phyloP scores from a whole-genome alignment of 1,284 basidiomycete genomes.

The Cryptococcus floricola region DNA sequence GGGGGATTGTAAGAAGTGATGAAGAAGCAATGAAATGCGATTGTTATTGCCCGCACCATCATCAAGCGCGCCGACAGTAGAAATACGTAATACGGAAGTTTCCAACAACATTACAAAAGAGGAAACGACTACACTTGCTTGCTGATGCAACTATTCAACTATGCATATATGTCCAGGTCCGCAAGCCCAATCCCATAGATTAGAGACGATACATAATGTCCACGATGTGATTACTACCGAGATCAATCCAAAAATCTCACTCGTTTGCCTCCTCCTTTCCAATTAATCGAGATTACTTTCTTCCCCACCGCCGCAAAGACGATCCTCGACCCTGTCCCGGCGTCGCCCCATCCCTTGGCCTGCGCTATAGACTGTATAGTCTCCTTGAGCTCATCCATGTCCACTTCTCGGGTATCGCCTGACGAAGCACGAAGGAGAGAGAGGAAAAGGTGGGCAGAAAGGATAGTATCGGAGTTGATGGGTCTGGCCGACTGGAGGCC shows the following conservation, averaged over 20 bases:
- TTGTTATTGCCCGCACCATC: too few relatives aligned
- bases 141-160: too few relatives aligned
- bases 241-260: conserved; percentile 27
- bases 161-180: too few relatives aligned
- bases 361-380: conserved; percentile 24
- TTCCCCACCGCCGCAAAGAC: conserved; percentile 39
- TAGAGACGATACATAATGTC: not conserved
- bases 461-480: conserved; percentile 36
- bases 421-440: conserved; percentile 25
- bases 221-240: not conserved
- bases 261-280: conserved; percentile 26
- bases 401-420: conserved; percentile 1
- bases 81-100: too few relatives aligned
- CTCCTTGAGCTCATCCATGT: conserved; percentile 35
- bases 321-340: conserved; percentile 27
- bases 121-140: too few relatives aligned
- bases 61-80: too few relatives aligned
- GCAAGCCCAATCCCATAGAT: too few relatives aligned
- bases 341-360: conserved; percentile 31
- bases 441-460: conserved; percentile 34
- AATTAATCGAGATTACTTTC: conserved; percentile 33
- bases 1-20: too few relatives aligned
- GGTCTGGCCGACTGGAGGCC: conserved; percentile 9
- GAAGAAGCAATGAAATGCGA: too few relatives aligned
- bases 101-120: too few relatives aligned